A percentile compares a stretch with the other conserved stretches of the same genome.
Conservation (phyloP, 495 filamentous ascomycete genomes). For the Chaetomium fimeti region DNA sequence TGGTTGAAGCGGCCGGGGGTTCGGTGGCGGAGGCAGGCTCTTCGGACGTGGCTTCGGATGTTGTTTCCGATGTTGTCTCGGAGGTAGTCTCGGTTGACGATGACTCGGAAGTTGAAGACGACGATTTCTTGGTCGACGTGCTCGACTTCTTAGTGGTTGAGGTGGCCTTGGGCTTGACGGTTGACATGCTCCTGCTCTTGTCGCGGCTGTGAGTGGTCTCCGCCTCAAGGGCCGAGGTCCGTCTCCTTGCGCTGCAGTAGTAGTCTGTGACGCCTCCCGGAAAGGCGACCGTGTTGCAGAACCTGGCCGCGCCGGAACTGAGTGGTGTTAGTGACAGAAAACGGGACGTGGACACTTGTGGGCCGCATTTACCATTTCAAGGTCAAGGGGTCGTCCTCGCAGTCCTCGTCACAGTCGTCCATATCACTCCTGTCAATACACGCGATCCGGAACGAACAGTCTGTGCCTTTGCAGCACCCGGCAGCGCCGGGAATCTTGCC, state of each 20-base stretch:
- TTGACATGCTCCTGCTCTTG: constrained; percentile 33
- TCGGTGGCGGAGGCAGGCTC: constrained; percentile 2
- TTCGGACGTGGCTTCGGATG: background rate
- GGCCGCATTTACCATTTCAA: constrained; percentile 41
- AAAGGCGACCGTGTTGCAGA: constrained; percentile 43
- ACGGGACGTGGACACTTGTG: background rate
- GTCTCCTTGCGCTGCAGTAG: constrained; percentile 36
- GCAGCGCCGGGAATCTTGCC: constrained; percentile 32
- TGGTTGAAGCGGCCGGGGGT: background rate
- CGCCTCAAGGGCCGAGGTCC: constrained; percentile 30
- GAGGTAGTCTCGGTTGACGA: constrained; percentile 9
- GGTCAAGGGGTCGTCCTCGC: constrained; percentile 36
- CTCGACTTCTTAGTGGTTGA: constrained; percentile 8
- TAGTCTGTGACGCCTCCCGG: constrained; percentile 40
- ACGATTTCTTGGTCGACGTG: constrained; percentile 4
- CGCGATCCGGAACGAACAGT: constrained; percentile 33
- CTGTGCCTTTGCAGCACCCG: constrained; percentile 38
- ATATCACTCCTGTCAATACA: constrained; percentile 36
- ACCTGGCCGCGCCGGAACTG: constrained; percentile 33
- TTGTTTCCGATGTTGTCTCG: constrained; percentile 8
- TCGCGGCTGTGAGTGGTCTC: constrained; percentile 42
- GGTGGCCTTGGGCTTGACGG: constrained; percentile 22
- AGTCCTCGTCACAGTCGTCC: constrained; percentile 40
- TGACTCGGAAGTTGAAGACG: constrained; percentile 17
- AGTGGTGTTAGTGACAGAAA: background rate